Conservation (phyloP, 176 grass and related monocot species). For the Carex myosuroides region DNA sequence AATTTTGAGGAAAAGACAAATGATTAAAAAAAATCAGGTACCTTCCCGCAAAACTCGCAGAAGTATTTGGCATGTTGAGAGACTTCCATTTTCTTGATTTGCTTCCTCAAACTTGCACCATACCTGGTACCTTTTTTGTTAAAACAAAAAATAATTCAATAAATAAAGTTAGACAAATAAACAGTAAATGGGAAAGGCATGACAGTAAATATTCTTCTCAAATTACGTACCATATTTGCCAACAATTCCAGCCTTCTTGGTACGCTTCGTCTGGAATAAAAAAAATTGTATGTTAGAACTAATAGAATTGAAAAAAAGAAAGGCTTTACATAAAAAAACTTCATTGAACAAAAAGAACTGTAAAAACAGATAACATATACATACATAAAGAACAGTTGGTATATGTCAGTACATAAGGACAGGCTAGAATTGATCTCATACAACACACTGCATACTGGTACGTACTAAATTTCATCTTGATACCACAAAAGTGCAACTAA, state of each 20-base stretch:
- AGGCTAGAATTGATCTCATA: not conserved
- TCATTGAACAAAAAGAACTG: not conserved
- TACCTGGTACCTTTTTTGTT: constrained; percentile 61
- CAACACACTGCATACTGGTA: not conserved
- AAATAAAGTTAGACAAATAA: not conserved
- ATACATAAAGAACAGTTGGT: not conserved
- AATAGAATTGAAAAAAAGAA: not conserved
- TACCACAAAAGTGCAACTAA: not conserved
- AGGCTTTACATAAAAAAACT: not conserved
- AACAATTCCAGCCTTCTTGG: constrained; percentile 89
- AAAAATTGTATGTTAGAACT: not conserved
- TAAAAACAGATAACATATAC: not conserved
- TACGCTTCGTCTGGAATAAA: constrained; percentile 65
- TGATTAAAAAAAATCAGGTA: not conserved
- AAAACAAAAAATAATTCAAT: not conserved
- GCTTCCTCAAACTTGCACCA: constrained; percentile 93
- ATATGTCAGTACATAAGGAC: not conserved
- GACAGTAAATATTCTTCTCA: not conserved
- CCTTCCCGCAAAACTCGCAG: constrained; percentile 93
- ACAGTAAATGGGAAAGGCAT: not conserved
- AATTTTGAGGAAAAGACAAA: not conserved
- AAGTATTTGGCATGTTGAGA: constrained; percentile 94
- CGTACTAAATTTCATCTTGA: not conserved
- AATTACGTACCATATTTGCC: constrained; percentile 76
- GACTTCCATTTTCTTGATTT: constrained; percentile 99